Evolutionary conservation across 768 basidiomycete species (phyloP), one percentile per base, ranked within the genome.

Genomic region (Lyophyllum decastes): DNA sequence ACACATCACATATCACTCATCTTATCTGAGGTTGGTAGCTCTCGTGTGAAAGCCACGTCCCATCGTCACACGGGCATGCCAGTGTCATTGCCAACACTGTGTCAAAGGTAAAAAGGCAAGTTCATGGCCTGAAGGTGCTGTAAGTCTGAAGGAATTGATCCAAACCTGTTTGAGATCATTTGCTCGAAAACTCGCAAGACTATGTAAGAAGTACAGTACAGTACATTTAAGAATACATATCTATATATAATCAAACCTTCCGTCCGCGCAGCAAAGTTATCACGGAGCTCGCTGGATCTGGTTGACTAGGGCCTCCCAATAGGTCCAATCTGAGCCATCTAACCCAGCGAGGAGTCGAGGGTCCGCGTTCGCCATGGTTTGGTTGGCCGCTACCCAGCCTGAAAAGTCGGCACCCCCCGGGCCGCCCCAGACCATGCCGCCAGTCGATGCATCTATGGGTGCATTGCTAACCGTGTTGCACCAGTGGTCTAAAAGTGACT

Each of bases 401-500:
- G 83, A 71, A 41, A 84, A 78, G 63, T 89, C 87, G 30, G 77
- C 76, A 48, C 78, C 75, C 14, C 82, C 81, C 7, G 82, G 78
- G 14, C 84, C 83, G 21, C 81, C 81, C 88, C 88, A 89, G 8
- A 85, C 80, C 60, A 85, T 76, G 49, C 76, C 77, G 26, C 78
- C 77, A 21, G 76, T 74, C 2, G 78, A 68, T 21, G 78, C 74
- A 62, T 88, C 86, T 2, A 84, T 63, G 2, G 82, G 79, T 11
- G 85, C 81, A 57, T 86, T 88, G 66, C 84, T 89, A 61, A 92
- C 83, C n/a, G 87, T 85, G 60, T 87, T 88, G 66, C 85, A 89
- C 92, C 92, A 94, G 60, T 92, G 88, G 69, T 94, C 91, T 47
- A 94, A 75, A 54, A 94, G 69, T 11, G 83, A 83, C 66, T 94